Evolutionary conservation across 345 rosid genomes (phyloP).

Genomic region (Eucalyptus sp.): DNA sequence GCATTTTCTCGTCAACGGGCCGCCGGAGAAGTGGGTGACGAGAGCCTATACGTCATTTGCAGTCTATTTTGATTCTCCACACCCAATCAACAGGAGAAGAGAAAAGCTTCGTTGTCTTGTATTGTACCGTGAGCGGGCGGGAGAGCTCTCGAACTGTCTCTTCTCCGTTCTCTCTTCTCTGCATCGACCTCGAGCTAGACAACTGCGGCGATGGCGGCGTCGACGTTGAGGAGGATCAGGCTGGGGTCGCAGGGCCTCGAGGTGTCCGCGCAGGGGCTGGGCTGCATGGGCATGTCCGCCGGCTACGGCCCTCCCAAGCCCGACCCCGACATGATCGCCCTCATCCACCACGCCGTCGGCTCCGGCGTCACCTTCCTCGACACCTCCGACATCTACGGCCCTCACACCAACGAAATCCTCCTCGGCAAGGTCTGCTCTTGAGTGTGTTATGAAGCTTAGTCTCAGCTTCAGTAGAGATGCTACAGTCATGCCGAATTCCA

Average conservation of each 20-base stretch:
- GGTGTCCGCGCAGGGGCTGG: background rate
- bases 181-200: background rate
- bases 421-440: background rate
- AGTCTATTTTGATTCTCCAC: fast-evolving
- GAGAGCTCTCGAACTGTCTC: background rate
- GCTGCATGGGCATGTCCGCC: constrained; percentile 22
- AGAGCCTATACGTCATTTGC: background rate
- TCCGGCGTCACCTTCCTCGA: constrained; percentile 41
- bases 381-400: constrained; percentile 37
- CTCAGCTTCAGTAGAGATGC: background rate
- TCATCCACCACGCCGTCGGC: constrained; percentile 33
- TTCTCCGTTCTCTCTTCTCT: background rate
- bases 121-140: background rate
- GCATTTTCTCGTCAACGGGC: background rate
- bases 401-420: background rate
- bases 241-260: background rate
- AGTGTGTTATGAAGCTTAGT: background rate
- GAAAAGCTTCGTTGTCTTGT: background rate
- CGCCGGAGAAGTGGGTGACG: background rate
- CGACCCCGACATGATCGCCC: constrained; percentile 31
- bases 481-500: background rate
- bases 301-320: constrained; percentile 40
- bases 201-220: background rate
- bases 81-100: background rate
- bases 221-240: background rate